These are phyloP conservation scores for Escovopsis sp. DNA, from an alignment of 2,329 filamentous ascomycete genomes.

Conservation along the genomic window DNA sequence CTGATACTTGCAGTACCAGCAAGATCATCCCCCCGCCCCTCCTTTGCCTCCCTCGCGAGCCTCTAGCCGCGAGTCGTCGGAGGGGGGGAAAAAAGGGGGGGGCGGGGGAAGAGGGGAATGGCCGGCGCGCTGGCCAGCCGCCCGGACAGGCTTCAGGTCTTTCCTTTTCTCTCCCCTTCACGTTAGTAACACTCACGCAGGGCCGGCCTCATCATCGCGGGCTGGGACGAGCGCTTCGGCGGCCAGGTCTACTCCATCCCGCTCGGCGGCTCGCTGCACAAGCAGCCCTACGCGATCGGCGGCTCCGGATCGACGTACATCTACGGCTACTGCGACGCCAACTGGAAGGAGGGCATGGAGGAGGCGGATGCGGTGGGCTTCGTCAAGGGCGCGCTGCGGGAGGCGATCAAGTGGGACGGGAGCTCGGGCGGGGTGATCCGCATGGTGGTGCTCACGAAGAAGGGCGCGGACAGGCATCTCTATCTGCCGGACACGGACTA, in stretches of 20 bases:
- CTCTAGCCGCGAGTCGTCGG: too few species aligned
- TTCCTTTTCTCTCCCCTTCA: too few species aligned
- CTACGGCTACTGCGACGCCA: conserved; percentile 93
- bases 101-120: too few species aligned
- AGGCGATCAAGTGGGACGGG: conserved; percentile 99
- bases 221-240: conserved; percentile 87
- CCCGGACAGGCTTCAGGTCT: too few species aligned
- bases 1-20: too few species aligned
- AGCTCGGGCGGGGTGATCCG: conserved; percentile 96
- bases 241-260: conserved; percentile 97
- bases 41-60: too few species aligned
- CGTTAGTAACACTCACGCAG: too few species aligned
- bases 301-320: conserved; percentile 98
- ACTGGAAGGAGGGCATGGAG: conserved; percentile 93
- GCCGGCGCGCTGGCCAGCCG: too few species aligned
- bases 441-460: conserved; percentile 86
- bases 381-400: conserved; percentile 76
- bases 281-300: conserved; percentile 88
- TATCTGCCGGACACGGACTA: conserved; percentile 92
- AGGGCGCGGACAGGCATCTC: conserved; percentile 81
- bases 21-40: too few species aligned
- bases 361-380: conserved; percentile 82
- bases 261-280: conserved; percentile 90
- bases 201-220: conserved; percentile 95
- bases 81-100: too few species aligned